phyloP scores from a whole-genome alignment of 140 eudicot species.

The Anethum foeniculum region DNA sequence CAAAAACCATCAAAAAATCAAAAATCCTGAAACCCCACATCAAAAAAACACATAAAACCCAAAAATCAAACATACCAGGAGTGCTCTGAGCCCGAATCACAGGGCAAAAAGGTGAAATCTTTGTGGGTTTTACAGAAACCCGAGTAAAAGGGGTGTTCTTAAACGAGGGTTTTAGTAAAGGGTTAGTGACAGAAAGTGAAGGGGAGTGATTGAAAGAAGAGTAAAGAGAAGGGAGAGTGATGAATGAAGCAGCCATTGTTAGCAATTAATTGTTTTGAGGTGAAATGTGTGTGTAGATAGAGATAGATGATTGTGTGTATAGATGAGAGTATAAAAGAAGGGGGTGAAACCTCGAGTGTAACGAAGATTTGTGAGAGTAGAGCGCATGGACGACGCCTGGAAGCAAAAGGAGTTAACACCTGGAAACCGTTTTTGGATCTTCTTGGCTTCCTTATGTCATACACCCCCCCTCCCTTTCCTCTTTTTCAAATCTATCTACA shows the following conservation, averaged over 20 bases:
- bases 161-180: neutral
- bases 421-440: neutral
- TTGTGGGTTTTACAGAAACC: neutral
- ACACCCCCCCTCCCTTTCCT: neutral
- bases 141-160: neutral
- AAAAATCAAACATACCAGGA: neutral
- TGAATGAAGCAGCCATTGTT: neutral
- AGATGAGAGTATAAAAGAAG: neutral
- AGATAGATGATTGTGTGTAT: neutral
- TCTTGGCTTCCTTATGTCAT: neutral
- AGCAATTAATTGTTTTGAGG: neutral
- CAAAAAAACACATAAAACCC: neutral
- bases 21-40: neutral
- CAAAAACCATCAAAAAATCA: neutral
- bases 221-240: neutral
- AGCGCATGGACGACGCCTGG: neutral
- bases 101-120: neutral
- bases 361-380: neutral
- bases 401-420: neutral
- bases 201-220: neutral
- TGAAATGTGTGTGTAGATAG: neutral
- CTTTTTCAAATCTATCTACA: neutral
- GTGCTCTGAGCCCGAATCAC: neutral
- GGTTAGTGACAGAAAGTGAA: neutral
- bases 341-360: neutral